These are phyloP conservation scores for Sphaerosporella brunnea DNA, from an alignment of 495 filamentous ascomycete species.

Conservation along the genomic window DNA sequence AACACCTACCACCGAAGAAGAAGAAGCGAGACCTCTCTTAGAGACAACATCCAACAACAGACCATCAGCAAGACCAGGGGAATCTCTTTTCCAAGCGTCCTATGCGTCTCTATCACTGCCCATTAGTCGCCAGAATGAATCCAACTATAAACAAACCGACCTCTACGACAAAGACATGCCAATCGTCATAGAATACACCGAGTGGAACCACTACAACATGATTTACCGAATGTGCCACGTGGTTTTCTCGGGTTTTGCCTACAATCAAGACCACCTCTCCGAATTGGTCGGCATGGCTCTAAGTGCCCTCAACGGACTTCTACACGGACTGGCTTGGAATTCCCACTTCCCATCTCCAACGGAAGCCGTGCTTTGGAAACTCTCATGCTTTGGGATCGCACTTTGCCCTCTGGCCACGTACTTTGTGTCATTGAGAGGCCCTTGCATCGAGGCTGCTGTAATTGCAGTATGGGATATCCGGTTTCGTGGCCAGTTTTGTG, in stretches of 20 bases:
- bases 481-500: not conserved
- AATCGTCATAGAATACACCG: not conserved
- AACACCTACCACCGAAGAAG: too few relatives aligned
- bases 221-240: not conserved
- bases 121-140: too few relatives aligned
- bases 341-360: slow-evolving; percentile 6
- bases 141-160: too few relatives aligned
- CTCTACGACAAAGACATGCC: not conserved
- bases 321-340: slow-evolving; percentile 10
- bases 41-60: not conserved
- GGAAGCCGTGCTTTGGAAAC: slow-evolving; percentile 7
- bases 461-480: not conserved
- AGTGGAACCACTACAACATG: not conserved
- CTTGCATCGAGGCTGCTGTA: not conserved
- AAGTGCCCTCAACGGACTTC: not conserved
- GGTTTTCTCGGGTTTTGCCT: not conserved
- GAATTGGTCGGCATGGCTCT: not conserved
- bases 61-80: not conserved
- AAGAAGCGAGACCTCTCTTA: too few relatives aligned
- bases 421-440: not conserved
- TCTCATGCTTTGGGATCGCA: slow-evolving; percentile 1
- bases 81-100: too few relatives aligned
- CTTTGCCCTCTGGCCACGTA: not conserved
- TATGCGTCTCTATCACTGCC: too few relatives aligned
- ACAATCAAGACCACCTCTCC: not conserved